A percentile compares a stretch with the other conserved stretches of the same genome.
Evolutionary conservation across 2,329 filamentous ascomycete species (phyloP).

Genomic region (Fusarium chlamydosporum): DNA sequence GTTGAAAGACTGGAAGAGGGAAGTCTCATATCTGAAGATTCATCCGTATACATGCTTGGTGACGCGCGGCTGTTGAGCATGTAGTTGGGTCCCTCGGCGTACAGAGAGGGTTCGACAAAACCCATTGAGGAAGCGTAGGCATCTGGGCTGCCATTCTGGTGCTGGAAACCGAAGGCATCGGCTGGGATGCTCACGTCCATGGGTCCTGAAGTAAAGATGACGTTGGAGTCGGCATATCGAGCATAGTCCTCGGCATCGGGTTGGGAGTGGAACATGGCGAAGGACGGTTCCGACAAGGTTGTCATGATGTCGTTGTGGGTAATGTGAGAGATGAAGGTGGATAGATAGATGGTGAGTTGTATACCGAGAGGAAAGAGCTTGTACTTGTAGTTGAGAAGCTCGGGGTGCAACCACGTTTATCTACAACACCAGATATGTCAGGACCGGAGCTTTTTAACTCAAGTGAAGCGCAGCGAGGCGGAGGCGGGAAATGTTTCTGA

Average conservation of each 20-base stretch:
- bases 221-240: constrained; percentile 62
- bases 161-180: constrained; percentile 61
- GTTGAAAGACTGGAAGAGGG: constrained; percentile 72
- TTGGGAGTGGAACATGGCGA: constrained; percentile 51
- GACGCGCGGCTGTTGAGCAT: constrained; percentile 64
- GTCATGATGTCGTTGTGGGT: constrained; percentile 47
- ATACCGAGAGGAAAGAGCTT: constrained; percentile 19
- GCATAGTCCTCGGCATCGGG: constrained; percentile 58
- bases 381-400: constrained; percentile 42
- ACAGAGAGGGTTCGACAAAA: constrained; percentile 63
- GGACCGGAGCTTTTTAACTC: constrained; percentile 18
- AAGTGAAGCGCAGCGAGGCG: constrained; percentile 18
- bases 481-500: constrained; percentile 23
- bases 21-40: constrained; percentile 62
- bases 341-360: constrained; percentile 18
- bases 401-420: constrained; percentile 48
- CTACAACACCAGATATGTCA: constrained; percentile 43
- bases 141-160: constrained; percentile 54
- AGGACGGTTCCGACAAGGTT: constrained; percentile 51
- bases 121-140: constrained; percentile 55
- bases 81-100: constrained; percentile 61
- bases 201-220: constrained; percentile 57
- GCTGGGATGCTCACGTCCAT: constrained; percentile 66
- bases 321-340: constrained; percentile 19
- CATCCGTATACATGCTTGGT: constrained; percentile 65